Evolutionary conservation across 192 early-diverging fungal genomes (phyloP).

Genomic region (Coemansia umbellata): DNA sequence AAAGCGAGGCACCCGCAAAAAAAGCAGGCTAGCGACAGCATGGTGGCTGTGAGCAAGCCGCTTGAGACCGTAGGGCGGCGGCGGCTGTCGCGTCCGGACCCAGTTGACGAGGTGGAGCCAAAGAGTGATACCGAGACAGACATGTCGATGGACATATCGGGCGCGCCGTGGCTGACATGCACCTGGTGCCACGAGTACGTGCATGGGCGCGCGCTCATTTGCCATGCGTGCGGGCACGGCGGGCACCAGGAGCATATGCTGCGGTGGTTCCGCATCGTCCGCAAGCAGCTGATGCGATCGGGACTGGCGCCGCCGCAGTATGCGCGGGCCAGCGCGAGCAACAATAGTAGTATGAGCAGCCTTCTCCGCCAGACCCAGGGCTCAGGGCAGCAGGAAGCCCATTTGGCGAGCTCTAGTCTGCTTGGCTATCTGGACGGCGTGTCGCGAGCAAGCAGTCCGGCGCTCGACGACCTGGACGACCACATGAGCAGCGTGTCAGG

Average conservation of each 20-base stretch:
- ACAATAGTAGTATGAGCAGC: conserved; percentile 25
- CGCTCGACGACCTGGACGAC: too few species aligned
- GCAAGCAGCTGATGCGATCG: conserved; percentile 19
- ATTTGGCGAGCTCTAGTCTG: too few species aligned
- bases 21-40: too few species aligned
- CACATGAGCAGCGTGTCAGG: too few species aligned
- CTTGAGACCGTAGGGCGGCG: background rate
- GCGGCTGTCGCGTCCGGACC: background rate
- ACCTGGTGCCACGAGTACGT: conserved; percentile 51
- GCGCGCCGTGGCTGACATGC: conserved; percentile 39
- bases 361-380: conserved; percentile 1
- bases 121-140: too few species aligned
- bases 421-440: too few species aligned
- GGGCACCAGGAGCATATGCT: conserved; percentile 50
- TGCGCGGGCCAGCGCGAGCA: conserved; percentile 7
- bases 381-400: too few species aligned
- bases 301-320: conserved; percentile 5
- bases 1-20: too few species aligned
- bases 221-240: conserved; percentile 48
- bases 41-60: background rate
- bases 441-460: too few species aligned
- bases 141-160: conserved; percentile 2
- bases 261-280: conserved; percentile 39
- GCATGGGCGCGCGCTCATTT: conserved; percentile 45
- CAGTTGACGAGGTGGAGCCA: too few species aligned